A percentile compares a stretch with the other conserved stretches of the same genome.
These are phyloP conservation scores for Fennellomyces sp. DNA, from an alignment of 371 early-diverging fungal species.

Conservation along the genomic window DNA sequence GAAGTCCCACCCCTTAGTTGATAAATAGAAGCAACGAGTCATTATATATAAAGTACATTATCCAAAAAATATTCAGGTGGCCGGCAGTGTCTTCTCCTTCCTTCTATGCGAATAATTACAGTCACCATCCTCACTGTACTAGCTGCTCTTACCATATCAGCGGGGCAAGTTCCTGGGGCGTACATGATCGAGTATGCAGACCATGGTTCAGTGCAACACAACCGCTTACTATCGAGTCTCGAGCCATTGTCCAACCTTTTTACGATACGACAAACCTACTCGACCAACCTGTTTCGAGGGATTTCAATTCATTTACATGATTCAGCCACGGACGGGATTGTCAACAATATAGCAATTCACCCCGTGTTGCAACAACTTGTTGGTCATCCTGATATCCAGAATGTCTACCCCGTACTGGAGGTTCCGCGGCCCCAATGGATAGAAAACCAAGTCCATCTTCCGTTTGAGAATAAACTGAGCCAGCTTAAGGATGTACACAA, in stretches of 20 bases:
- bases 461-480: constrained; percentile 13
- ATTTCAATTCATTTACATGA: constrained; percentile 25
- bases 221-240: constrained; percentile 7
- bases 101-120: neutral
- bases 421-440: constrained; percentile 33
- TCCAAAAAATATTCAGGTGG: no score
- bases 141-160: no score
- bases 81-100: no score
- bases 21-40: no score
- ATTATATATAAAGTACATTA: no score
- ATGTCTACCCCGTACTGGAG: constrained; percentile 31
- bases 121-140: neutral
- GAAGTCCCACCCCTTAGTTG: no score
- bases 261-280: constrained; percentile 29
- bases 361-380: constrained; percentile 25
- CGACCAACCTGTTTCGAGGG: constrained; percentile 27
- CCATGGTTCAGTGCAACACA: constrained; percentile 19
- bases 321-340: neutral
- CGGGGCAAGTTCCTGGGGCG: constrained; percentile 40
- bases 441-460: constrained; percentile 3
- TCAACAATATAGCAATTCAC: constrained; percentile 2
- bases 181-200: constrained; percentile 49
- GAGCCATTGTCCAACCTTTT: constrained; percentile 6
- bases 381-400: constrained; percentile 19
- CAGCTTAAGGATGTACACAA: constrained; percentile 14